A percentile compares a stretch with the other conserved stretches of the same genome.
phyloP scores from a whole-genome alignment of 495 filamentous ascomycete genomes.

The Hypoxylon lienhwacheense region DNA sequence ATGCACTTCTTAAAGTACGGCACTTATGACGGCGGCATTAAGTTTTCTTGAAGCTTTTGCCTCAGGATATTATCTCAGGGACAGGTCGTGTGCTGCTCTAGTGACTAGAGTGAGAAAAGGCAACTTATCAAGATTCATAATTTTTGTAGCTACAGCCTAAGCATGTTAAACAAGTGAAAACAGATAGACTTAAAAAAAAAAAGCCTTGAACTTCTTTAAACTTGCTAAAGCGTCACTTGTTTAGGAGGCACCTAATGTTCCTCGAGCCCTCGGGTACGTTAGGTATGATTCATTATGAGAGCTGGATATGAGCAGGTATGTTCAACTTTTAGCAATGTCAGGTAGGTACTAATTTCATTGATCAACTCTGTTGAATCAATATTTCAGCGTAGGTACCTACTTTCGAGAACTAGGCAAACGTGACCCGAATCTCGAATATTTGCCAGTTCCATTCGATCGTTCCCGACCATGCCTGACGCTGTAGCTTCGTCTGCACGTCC shows the following conservation, averaged over 20 bases:
- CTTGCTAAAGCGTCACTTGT: too few relatives aligned
- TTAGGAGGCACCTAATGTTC: too few relatives aligned
- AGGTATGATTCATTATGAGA: too few relatives aligned
- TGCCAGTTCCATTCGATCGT: slow-evolving; percentile 19
- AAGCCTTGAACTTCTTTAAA: too few relatives aligned
- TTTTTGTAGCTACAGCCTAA: too few relatives aligned
- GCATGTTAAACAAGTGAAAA: too few relatives aligned
- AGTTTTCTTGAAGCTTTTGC: background rate
- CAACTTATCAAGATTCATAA: too few relatives aligned
- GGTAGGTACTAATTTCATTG: background rate
- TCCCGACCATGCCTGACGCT: slow-evolving; percentile 6
- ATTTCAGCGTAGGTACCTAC: background rate
- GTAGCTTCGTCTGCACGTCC: slow-evolving; percentile 28
- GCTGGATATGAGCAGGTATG: too few relatives aligned
- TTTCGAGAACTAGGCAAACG: slow-evolving; percentile 7
- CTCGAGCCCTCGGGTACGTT: too few relatives aligned
- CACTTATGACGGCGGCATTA: background rate
- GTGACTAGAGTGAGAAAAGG: too few relatives aligned
- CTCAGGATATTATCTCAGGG: background rate
- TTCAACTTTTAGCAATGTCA: too few relatives aligned
- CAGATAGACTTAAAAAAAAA: too few relatives aligned
- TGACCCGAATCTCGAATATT: slow-evolving; percentile 36
- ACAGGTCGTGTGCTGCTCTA: background rate
- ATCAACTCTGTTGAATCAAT: background rate
- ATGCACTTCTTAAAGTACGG: slow-evolving; percentile 18